Evolutionary conservation across 306 rosid genomes (phyloP).

Genomic region (Malus fusca): DNA sequence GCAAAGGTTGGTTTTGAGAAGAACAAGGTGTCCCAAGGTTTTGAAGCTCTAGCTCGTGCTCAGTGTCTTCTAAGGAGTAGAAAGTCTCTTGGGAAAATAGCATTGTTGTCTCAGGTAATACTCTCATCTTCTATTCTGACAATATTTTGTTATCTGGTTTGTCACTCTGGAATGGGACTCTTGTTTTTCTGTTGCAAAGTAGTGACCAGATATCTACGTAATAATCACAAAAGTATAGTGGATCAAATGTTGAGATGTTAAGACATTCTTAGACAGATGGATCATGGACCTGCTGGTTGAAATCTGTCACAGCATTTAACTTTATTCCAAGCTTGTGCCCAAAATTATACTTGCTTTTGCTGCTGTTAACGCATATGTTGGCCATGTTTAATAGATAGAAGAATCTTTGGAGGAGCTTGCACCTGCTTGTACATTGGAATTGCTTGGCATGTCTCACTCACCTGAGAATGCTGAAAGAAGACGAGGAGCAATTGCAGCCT

Average conservation of each 20-base stretch:
- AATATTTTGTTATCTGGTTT: not conserved
- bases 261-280: not conserved
- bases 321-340: not conserved
- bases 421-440: slow-evolving; percentile 91
- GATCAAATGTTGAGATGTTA: not conserved
- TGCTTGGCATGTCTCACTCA: slow-evolving; percentile 60
- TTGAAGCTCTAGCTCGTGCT: slow-evolving; percentile 99
- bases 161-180: not conserved
- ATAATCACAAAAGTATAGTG: not conserved
- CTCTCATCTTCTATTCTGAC: not conserved
- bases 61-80: slow-evolving; percentile 75
- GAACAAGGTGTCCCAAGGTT: slow-evolving; percentile 87
- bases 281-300: not conserved
- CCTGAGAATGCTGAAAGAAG: slow-evolving; percentile 74
- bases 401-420: slow-evolving; percentile 99
- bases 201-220: not conserved
- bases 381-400: slow-evolving; percentile 61
- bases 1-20: slow-evolving; percentile 90
- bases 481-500: slow-evolving; percentile 85
- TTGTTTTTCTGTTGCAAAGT: not conserved
- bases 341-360: not conserved
- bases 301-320: not conserved
- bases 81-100: slow-evolving; percentile 68
- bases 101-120: slow-evolving; percentile 65
- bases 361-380: not conserved